Base-by-base conservation (phyloP, 164 flowering plant genomes). In the Kingdonia uniflora region DNA sequence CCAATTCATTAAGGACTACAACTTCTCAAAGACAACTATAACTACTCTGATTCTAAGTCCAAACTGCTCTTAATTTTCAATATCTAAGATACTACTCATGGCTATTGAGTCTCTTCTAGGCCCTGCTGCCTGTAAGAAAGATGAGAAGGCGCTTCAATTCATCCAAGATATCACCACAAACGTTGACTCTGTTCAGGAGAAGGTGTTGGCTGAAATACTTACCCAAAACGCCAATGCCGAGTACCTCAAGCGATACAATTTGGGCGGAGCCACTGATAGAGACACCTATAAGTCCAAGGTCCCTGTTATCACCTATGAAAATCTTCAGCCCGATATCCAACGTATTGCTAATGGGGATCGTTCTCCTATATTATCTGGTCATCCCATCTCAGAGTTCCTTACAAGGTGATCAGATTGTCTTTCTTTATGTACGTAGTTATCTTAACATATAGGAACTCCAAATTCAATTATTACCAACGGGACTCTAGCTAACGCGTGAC, bases 321-420 rank as follows among this genome's bases (percentile, higher is more conserved):
- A 85, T 69, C 74, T 82, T 25, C 74, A 66, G 54, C 87, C 81
- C 1, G 77, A 80, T 22, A 85, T 85, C 59, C 77, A 74, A 43
- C 78, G 95, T 8, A 76, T 85, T 10, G 87, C 83, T 39, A 77
- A 82, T 49, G 95, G 95, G 0, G 95, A 85, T 49, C 71, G 71
- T 1, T 82, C 89, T 14, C 62, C 79, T 1, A 85, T 85, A 33
- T 57, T 85, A 1, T 78, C 75, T 2, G 42, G 78, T 49, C 80
- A 79, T 26, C 89, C 87, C 45, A 70, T 85, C 54, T 68, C 89
- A 12, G 95, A 85, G 60, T 85, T 85, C 60, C 86, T 85, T 63
- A 85, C 95, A 13, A 85, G 94, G 94, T 84, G 25, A 14, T 7
- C 16, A 5, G 2, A 22, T 58, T 11, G 12, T 1, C 35, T 35